These are phyloP conservation scores for Fusarium scirpi DNA, from an alignment of 2,329 filamentous ascomycete genomes.

Conservation along the genomic window DNA sequence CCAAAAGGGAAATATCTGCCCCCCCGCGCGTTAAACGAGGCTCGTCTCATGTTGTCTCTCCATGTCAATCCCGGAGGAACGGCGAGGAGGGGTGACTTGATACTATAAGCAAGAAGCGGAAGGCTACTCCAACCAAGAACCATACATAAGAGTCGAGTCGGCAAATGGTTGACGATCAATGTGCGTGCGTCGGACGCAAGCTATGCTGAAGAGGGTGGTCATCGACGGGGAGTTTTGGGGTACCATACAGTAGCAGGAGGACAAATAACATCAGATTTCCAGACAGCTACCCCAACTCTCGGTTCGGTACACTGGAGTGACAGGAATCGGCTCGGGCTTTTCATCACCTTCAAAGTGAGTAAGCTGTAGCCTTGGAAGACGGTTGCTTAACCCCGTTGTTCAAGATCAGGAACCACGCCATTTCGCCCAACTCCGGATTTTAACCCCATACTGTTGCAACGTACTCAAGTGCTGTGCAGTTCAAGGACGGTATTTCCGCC, in stretches of 20 bases:
- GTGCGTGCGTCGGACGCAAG: slow-evolving; percentile 18
- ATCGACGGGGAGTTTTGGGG: slow-evolving; percentile 10
- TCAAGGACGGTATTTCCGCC: slow-evolving; percentile 23
- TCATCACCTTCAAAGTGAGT: neutral
- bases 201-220: slow-evolving; percentile 2
- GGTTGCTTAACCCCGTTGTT: slow-evolving; percentile 17
- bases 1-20: slow-evolving; percentile 34
- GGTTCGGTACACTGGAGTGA: slow-evolving; percentile 15
- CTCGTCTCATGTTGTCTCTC: slow-evolving; percentile 10
- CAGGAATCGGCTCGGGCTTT: slow-evolving; percentile 14
- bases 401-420: slow-evolving; percentile 23
- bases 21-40: slow-evolving; percentile 29
- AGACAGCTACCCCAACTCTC: slow-evolving; percentile 25
- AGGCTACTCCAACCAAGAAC: slow-evolving; percentile 13
- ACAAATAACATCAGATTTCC: slow-evolving; percentile 20
- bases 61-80: slow-evolving; percentile 40
- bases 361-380: slow-evolving; percentile 1
- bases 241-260: neutral
- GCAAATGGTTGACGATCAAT: slow-evolving; percentile 17
- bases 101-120: slow-evolving; percentile 5
- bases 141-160: slow-evolving; percentile 14
- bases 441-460: slow-evolving; percentile 6
- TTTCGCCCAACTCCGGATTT: slow-evolving; percentile 31
- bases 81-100: slow-evolving; percentile 22
- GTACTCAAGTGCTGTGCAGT: neutral